Evolutionary conservation across 2,329 filamentous ascomycete genomes (phyloP).

Genomic region (Blastomyces parvus): DNA sequence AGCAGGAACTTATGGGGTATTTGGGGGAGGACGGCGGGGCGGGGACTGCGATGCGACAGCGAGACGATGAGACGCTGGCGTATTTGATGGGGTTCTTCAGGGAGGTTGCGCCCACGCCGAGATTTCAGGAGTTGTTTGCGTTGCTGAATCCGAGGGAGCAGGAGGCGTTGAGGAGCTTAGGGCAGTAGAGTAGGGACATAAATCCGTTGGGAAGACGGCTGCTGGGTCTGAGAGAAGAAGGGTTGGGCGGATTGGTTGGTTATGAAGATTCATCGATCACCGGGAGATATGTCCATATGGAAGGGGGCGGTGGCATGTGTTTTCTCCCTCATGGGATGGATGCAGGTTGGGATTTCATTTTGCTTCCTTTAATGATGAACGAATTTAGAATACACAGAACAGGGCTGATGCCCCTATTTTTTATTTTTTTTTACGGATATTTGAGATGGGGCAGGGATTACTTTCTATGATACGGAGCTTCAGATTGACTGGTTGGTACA

Average conservation of each 20-base stretch:
- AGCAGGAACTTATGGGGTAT: conserved; percentile 71
- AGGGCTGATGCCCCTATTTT: not conserved
- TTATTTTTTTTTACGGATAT: not conserved
- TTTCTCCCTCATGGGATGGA: not conserved
- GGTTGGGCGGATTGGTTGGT: not conserved
- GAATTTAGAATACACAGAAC: not conserved
- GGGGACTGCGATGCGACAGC: conserved; percentile 47
- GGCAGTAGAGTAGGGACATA: not conserved
- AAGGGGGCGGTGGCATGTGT: not conserved
- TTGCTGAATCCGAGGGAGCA: conserved; percentile 46
- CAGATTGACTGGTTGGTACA: not conserved
- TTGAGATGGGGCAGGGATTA: not conserved
- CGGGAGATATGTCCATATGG: not conserved
- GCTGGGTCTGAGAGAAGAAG: not conserved
- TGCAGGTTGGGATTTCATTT: not conserved
- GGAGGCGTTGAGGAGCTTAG: conserved; percentile 27
- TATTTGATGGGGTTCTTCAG: conserved; percentile 77
- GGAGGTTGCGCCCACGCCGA: conserved; percentile 43
- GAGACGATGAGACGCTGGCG: conserved; percentile 82
- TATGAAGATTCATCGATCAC: not conserved
- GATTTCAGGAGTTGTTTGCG: conserved; percentile 47
- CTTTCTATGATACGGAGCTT: not conserved
- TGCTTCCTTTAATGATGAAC: not conserved
- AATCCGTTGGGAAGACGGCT: not conserved
- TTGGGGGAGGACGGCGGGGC: conserved; percentile 47